Percentiles rank a stretch among this genome's conserved stretches.
These are phyloP conservation scores for Myxozyma geophila DNA, from an alignment of 805 yeast genomes.

Conservation along the genomic window DNA sequence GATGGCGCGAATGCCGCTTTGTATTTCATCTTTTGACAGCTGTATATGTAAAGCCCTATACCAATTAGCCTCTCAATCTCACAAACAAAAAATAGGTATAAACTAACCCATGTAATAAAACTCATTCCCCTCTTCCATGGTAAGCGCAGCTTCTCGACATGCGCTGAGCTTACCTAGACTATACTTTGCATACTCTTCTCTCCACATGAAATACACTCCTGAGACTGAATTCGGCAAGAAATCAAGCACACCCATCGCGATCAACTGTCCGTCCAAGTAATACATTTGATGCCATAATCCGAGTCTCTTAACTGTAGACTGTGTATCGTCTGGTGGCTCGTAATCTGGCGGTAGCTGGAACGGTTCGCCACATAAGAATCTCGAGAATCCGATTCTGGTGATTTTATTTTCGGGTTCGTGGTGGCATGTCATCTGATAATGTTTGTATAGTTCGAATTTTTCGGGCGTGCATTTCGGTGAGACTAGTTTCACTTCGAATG, in stretches of 20 bases:
- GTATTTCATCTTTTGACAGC: conserved; percentile 81
- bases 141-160: conserved; percentile 61
- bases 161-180: conserved; percentile 82
- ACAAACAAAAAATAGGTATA: too few species aligned
- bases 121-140: conserved; percentile 52
- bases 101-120: conserved; percentile 66
- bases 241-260: conserved; percentile 80
- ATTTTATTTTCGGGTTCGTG: conserved; percentile 59
- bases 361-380: conserved; percentile 74
- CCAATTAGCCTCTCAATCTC: neutral
- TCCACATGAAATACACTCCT: conserved; percentile 87
- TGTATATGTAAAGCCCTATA: conserved; percentile 68
- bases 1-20: conserved; percentile 62
- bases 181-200: conserved; percentile 69
- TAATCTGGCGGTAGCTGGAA: conserved; percentile 45
- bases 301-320: conserved; percentile 47
- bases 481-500: conserved; percentile 21
- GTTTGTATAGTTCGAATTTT: conserved; percentile 53
- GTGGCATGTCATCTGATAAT: conserved; percentile 75
- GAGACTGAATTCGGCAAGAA: conserved; percentile 76
- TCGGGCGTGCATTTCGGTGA: conserved; percentile 28
- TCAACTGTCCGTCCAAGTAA: conserved; percentile 61
- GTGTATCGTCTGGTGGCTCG: neutral
- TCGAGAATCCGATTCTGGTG: conserved; percentile 54
- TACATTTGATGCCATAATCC: conserved; percentile 77